Evolutionary conservation across 2,329 filamentous ascomycete genomes (phyloP), one percentile per base, ranked within the genome.

Genomic region (Fusarium miscanthi): DNA sequence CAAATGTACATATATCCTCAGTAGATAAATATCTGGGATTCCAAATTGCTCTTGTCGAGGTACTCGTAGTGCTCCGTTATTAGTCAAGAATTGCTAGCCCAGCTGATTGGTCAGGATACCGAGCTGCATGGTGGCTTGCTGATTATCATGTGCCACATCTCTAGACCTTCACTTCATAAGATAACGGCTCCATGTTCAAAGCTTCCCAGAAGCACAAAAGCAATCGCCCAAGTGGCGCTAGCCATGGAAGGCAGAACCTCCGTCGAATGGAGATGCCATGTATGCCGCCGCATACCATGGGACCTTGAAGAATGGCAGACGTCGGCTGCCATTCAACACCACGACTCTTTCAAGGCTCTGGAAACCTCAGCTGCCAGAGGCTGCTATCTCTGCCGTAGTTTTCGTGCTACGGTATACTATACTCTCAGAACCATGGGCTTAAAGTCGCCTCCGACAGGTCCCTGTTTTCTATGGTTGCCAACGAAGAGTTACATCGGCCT

Each of bases 241-340:
- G 17, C 7, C 1, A 56, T 57, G 58, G 31, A 30, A 2, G 6
- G 3, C 5, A 14, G 25, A 16, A 6, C 27, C 6, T 58, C 51
- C 10, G 8, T 27, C 6, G 59, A 62, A 30, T 58, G 27, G 52
- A 63, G 54, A 9, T 62, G 62, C 13, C 27, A 30, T 21, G 17
- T 5, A 11, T 64, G 62, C 23, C 57, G 57, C 14, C 35, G 23
- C 11, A 62, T 62, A 35, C 62, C 57, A 16, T 59, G 37, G 54
- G 41, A 51, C 5, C 49, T 59, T 4, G 23, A 43, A 43, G 19
- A 59, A 31, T 63, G 60, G 60, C 37, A 60, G n/a, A 10, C 16
- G 6, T 41, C 54, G 4, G 17, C 40, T 10, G 12, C 33, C 4
- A 54, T 62, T n/a, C 17, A 17, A 5, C 57, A 53, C 17, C 41